phyloP scores from a whole-genome alignment of 73 alveolate genomes.

The Paramecium pentaurelia region DNA sequence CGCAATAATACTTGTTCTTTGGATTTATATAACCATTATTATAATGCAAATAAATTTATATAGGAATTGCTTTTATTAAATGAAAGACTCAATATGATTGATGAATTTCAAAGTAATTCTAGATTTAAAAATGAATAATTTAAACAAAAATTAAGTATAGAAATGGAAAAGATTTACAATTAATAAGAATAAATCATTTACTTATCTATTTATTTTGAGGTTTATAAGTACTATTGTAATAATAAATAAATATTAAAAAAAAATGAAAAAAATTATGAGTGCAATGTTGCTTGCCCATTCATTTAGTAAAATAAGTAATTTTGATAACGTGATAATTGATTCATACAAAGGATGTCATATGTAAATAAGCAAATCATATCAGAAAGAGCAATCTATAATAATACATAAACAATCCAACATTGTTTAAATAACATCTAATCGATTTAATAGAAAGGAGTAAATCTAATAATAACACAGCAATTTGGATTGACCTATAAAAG shows the following conservation, averaged over 20 bases:
- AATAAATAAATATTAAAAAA: neutral
- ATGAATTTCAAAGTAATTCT: neutral
- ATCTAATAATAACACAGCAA: neutral
- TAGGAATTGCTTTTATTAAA: neutral
- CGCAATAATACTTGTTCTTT: neutral
- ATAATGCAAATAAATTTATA: neutral
- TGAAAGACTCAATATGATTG: neutral
- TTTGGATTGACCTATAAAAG: neutral
- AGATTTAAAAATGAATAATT: neutral
- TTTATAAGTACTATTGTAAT: neutral
- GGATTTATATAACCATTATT: neutral
- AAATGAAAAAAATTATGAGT: neutral
- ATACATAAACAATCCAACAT: neutral
- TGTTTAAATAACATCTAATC: neutral
- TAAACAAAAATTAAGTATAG: neutral
- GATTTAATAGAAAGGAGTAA: neutral
- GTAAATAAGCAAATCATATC: neutral
- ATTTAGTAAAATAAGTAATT: neutral
- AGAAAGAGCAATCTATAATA: neutral
- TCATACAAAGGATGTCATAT: slow-evolving; percentile 2
- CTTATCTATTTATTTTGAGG: no score
- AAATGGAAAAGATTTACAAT: neutral
- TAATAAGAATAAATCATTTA: no score
- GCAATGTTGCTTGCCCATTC: neutral
- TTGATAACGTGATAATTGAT: neutral